Evolutionary conservation across 106 monocot species (phyloP), one percentile per base, ranked within the genome.

Genomic region (Allium sativum): DNA sequence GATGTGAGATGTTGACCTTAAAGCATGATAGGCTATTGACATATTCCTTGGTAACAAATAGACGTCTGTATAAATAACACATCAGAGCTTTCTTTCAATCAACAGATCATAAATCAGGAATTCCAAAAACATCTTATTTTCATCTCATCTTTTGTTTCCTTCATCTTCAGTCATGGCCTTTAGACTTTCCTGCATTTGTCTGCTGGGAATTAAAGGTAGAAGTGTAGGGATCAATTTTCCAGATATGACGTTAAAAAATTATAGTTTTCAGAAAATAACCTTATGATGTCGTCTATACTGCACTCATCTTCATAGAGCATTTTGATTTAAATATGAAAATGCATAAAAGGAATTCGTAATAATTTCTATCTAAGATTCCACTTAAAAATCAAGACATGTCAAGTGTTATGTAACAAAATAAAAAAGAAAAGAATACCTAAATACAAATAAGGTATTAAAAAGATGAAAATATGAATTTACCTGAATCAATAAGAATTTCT

Each of bases 231-330:
- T 14, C 63, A 47, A 21, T 11, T 40, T 45, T 10, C 56, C 53
- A 65, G 20, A n/a, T n/a, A n/a, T n/a, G n/a, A n/a, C n/a, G n/a
- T n/a, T n/a, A n/a, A n/a, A n/a, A n/a, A n/a, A n/a, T n/a, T n/a
- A n/a, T n/a, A n/a, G n/a, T n/a, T n/a, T n/a, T n/a, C n/a, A n/a
- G n/a, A n/a, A 75, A 65, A 52, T n/a, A 16, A 92, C 92, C 83
- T 92, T 66, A 92, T 86, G 65, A 57, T 73, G 45, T 19, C 48
- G 59, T 92, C 86, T 63, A 92, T 61, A 53, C 67, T 80, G 57
- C 52, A 50, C 42, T 87, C 87, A 62, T 84, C 81, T 15, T 66
- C 48, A 52, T 42, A 62, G 13, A 83, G 63, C 56, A 72, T 41
- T 54, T 83, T 83, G 62, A 75, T 50, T 52, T n/a, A n/a, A n/a